Conservation (phyloP, 2,329 filamentous ascomycete species). For the Passalora sequoiae region DNA sequence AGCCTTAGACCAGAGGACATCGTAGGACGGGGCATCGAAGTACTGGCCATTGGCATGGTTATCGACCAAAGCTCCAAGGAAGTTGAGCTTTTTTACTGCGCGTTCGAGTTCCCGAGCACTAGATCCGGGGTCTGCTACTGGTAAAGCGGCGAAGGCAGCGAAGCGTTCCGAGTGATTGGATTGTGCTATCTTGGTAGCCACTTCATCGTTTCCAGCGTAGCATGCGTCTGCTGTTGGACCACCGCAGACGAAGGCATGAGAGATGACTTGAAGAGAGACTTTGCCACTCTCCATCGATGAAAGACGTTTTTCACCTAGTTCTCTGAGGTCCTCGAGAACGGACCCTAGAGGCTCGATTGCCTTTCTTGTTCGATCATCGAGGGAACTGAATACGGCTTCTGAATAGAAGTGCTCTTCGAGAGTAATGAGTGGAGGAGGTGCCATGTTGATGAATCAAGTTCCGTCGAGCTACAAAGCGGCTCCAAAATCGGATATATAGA, state of each 20-base stretch:
- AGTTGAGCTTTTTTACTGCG: constrained; percentile 18
- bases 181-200: neutral
- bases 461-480: too few relatives aligned
- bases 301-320: constrained; percentile 16
- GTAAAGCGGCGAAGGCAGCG: constrained; percentile 23
- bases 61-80: constrained; percentile 27
- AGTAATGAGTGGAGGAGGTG: constrained; percentile 17
- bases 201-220: neutral
- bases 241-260: constrained; percentile 17
- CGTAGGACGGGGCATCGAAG: constrained; percentile 15
- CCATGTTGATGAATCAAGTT: too few relatives aligned
- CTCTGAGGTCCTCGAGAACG: constrained; percentile 6
- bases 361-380: neutral
- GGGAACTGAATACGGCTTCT: constrained; percentile 3
- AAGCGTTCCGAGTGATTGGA: constrained; percentile 11
- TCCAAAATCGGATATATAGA: too few relatives aligned
- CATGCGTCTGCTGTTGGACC: constrained; percentile 2
- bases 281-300: constrained; percentile 20
- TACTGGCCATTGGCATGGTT: constrained; percentile 21
- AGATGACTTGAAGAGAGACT: constrained; percentile 23
- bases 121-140: constrained; percentile 20
- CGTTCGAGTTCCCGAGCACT: constrained; percentile 22
- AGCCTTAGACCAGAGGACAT: constrained; percentile 19
- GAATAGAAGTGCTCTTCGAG: constrained; percentile 26
- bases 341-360: neutral